Conservation (phyloP, 495 filamentous ascomycete genomes). For the Penicillium riverlandense region DNA sequence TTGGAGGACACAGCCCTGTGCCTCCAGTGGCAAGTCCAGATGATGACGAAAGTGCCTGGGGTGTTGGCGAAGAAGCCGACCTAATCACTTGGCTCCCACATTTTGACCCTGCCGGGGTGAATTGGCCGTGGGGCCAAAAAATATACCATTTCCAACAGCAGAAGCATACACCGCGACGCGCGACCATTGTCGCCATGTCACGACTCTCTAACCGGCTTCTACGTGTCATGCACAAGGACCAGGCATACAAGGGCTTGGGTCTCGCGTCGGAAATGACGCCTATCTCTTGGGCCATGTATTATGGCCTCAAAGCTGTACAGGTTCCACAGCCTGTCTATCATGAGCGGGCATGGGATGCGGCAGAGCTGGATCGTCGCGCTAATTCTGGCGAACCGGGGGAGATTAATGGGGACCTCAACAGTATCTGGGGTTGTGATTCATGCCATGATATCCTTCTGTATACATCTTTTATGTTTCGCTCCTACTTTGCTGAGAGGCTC, state of each 20-base stretch:
- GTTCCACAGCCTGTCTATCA: slow-evolving; percentile 55
- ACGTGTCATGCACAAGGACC: slow-evolving; percentile 50
- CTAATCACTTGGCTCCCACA: slow-evolving; percentile 61
- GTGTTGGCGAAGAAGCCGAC: slow-evolving; percentile 68
- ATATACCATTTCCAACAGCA: slow-evolving; percentile 43
- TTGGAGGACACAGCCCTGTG: slow-evolving; percentile 38
- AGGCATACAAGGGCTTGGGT: slow-evolving; percentile 39
- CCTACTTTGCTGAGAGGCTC: slow-evolving; percentile 44
- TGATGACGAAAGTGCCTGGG: slow-evolving; percentile 58
- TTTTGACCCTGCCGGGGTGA: slow-evolving; percentile 53
- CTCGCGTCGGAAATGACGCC: slow-evolving; percentile 64
- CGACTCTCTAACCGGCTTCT: slow-evolving; percentile 55
- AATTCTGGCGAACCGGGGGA: slow-evolving; percentile 40
- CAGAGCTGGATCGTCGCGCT: slow-evolving; percentile 51
- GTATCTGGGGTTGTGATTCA: slow-evolving; percentile 13
- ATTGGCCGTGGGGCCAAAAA: slow-evolving; percentile 50
- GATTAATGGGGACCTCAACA: slow-evolving; percentile 8
- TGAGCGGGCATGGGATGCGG: slow-evolving; percentile 49
- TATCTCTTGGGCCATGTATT: slow-evolving; percentile 53
- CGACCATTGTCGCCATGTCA: slow-evolving; percentile 55
- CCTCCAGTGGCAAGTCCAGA: slow-evolving; percentile 42
- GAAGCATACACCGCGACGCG: slow-evolving; percentile 49
- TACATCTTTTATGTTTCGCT: slow-evolving; percentile 29
- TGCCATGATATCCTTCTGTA: slow-evolving; percentile 11
- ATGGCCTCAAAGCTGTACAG: slow-evolving; percentile 52